Base-by-base conservation (phyloP, 768 basidiomycete genomes). In the Tricholoma flavovirens region DNA sequence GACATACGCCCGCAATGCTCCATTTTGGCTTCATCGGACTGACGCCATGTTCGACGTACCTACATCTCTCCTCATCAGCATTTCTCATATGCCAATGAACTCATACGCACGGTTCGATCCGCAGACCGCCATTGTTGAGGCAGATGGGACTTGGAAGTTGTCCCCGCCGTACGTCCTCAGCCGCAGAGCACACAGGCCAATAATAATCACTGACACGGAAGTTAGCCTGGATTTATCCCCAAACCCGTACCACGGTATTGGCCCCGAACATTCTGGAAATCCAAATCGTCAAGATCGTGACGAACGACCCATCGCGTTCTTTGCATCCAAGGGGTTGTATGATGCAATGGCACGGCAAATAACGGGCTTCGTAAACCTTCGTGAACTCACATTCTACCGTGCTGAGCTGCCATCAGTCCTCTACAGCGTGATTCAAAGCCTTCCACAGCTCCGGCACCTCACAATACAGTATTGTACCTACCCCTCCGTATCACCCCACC, bases 391-490 rank as follows among this genome's bases (percentile, higher is more conserved):
- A 0, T 73, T 78, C 59, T 64, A 60, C 48, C 62, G 69, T 45
- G 69, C 75, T 57, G 62, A 74, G 19, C 69, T 79, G 45, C 71
- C 75, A 0, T 64, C 70, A 26, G 33, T 62, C 1, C 66, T 78
- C 10, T 73, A 75, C 51, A 55, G 55, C 0, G 55, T 72, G 26
- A 66, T 80, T 14, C 73, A 74, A 62, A 43, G 51, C 32, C 69
- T 79, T 11, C 73, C 75, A 1, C 52, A 51, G 2, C 71, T 80
- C 17, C 67, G 71, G 29, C 66, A 60, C 8, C 69, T 80, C n/a
- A 65, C 67, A 24, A 66, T 80, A 54, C 75, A 78, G 49, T 70
- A 74, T 48, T 79, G 77, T 52, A 63, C 65, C 9, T 56, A 68
- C 49, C 75, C 75, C 5, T 17, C 55, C 3, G 40, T 59, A 10